These are phyloP conservation scores for Sporothrix pallida DNA, from an alignment of 2,329 filamentous ascomycete species.

Conservation along the genomic window DNA sequence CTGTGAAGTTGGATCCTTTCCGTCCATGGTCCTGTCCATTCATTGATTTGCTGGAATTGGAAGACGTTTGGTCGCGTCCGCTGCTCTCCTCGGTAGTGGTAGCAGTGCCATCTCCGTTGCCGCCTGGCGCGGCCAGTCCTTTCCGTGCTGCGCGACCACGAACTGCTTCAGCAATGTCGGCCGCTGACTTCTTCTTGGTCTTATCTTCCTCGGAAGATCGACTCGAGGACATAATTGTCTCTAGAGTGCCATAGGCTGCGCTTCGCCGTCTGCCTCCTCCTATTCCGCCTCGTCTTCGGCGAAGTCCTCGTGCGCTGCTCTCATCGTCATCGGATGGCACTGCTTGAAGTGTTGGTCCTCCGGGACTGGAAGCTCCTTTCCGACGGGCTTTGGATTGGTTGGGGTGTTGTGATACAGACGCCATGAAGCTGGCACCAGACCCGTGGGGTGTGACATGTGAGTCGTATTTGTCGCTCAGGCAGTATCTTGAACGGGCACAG, in stretches of 20 bases:
- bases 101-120: slow-evolving; percentile 31
- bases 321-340: slow-evolving; percentile 64
- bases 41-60: slow-evolving; percentile 12
- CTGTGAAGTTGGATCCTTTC: not conserved
- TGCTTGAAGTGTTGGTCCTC: slow-evolving; percentile 63
- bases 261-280: slow-evolving; percentile 55
- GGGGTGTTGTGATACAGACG: slow-evolving; percentile 30
- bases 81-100: slow-evolving; percentile 44
- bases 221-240: slow-evolving; percentile 71
- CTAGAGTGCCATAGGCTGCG: slow-evolving; percentile 65
- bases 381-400: slow-evolving; percentile 31
- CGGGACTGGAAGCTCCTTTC: slow-evolving; percentile 41
- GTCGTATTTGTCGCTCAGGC: slow-evolving; percentile 70
- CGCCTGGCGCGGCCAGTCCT: slow-evolving; percentile 36
- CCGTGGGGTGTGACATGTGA: slow-evolving; percentile 68
- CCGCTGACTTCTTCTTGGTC: slow-evolving; percentile 64
- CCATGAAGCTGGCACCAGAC: slow-evolving; percentile 65
- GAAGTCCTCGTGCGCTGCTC: slow-evolving; percentile 44
- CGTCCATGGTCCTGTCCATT: not conserved
- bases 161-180: slow-evolving; percentile 61
- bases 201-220: slow-evolving; percentile 68
- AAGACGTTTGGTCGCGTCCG: not conserved
- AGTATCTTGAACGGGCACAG: slow-evolving; percentile 68
- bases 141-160: slow-evolving; percentile 55
- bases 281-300: slow-evolving; percentile 50